phyloP scores from a whole-genome alignment of 768 basidiomycete genomes.

The Tubosaeta sp. region DNA sequence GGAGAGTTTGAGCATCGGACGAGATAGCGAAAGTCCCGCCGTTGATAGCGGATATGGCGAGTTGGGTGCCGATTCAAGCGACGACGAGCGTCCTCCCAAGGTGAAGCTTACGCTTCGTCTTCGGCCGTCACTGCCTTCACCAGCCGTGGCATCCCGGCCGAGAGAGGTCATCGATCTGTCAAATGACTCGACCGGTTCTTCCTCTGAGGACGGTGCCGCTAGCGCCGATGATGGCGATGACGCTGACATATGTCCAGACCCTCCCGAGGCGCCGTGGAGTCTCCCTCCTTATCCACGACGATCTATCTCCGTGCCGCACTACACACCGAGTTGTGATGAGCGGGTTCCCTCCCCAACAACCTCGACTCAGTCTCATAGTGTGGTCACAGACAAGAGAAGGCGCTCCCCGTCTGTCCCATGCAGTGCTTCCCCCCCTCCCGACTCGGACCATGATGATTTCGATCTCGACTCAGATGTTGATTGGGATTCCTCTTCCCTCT shows the following conservation, averaged over 20 bases:
- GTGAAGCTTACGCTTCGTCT: constrained; percentile 69
- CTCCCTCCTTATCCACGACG: constrained; percentile 55
- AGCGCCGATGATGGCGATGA: constrained; percentile 20
- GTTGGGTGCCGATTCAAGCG: constrained; percentile 22
- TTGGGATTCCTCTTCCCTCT: constrained; percentile 51
- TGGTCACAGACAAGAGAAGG: constrained; percentile 28
- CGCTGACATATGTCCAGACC: constrained; percentile 15
- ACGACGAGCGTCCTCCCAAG: constrained; percentile 47
- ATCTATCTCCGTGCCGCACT: constrained; percentile 54
- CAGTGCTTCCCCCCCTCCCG: constrained; percentile 68
- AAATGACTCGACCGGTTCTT: constrained; percentile 30
- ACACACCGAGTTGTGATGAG: constrained; percentile 44
- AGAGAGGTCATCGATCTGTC: constrained; percentile 40
- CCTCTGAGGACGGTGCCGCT: constrained; percentile 37
- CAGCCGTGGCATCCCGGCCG: constrained; percentile 9
- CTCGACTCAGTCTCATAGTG: constrained; percentile 20
- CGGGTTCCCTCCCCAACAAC: constrained; percentile 30
- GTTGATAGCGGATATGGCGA: constrained; percentile 27
- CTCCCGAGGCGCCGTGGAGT: constrained; percentile 41
- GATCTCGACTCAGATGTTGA: constrained; percentile 56
- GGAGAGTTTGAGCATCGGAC: constrained; percentile 6
- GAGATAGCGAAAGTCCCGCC: constrained; percentile 20
- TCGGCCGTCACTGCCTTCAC: constrained; percentile 33
- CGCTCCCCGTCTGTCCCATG: constrained; percentile 58
- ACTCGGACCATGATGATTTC: constrained; percentile 48